phyloP scores from a whole-genome alignment of 305 asterid species.

The Rubia occidens region DNA sequence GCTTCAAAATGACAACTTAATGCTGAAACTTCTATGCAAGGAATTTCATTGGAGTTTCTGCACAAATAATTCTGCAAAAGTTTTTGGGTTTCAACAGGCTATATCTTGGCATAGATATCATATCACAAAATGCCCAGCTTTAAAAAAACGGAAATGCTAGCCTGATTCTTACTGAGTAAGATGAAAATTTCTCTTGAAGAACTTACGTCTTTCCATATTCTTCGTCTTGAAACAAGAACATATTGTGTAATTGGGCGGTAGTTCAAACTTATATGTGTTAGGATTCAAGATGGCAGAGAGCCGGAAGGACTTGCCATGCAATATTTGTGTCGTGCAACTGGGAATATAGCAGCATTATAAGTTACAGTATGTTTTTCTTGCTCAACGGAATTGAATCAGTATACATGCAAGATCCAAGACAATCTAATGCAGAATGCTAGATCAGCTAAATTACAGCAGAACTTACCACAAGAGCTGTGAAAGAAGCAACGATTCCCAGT shows the following conservation, averaged over 20 bases:
- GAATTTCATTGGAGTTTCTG: background rate
- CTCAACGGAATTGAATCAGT: background rate
- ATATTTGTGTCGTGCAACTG: background rate
- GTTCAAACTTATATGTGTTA: no score
- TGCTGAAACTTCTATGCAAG: background rate
- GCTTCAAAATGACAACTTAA: background rate
- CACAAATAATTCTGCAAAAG: background rate
- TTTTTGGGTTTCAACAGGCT: background rate
- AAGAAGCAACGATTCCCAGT: constrained; percentile 55
- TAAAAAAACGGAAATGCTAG: background rate
- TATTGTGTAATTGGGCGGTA: no score
- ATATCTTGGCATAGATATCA: background rate
- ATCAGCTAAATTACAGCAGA: constrained; percentile 4
- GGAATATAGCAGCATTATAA: background rate
- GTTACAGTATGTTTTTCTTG: background rate
- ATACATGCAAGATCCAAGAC: background rate
- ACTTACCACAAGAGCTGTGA: constrained; percentile 79
- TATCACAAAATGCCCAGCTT: background rate
- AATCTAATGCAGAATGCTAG: background rate
- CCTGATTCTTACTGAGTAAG: background rate
- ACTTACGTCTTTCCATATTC: background rate
- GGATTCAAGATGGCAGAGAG: no score
- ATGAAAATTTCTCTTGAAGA: background rate
- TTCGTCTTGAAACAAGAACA: background rate
- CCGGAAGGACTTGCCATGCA: no score